Evolutionary conservation across 371 early-diverging fungal genomes (phyloP), one percentile per base, ranked within the genome.

Genomic region (Lichtheimia ornata): DNA sequence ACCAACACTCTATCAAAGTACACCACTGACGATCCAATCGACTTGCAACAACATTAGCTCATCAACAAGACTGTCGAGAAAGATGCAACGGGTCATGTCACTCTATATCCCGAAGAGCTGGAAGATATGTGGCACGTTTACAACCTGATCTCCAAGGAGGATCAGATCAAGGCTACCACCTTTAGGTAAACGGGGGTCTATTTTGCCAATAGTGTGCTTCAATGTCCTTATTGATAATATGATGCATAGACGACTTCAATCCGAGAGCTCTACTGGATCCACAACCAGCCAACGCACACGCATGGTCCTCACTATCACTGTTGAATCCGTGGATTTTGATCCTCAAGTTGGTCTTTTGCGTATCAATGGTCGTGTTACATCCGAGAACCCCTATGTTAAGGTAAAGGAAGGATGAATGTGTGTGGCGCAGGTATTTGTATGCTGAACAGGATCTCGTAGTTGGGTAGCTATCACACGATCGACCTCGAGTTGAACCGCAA

Each of bases 101-200:
- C 82, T 1, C 67, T 89, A 22, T 77, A 76, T 53, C 92, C 97
- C 6, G 97, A 97, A 69, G 96, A 97, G 66, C 70, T 87, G 50
- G 97, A 98, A 70, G 99, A 97, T 75, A 94, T 98, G 94, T 98
- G 99, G 97, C 95, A 96, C 73, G 86, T 93, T 28, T 98, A 97
- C 82, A 97, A 97, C 74, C 81, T 98, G 44, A 89, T 98, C 54
- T 76, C 85, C 14, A 83, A 85, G 61, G 94, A 92, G 50, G 99
- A 98, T 82, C 78, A 82, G 65, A 82, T 98, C 53, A 84, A 87
- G 66, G 93, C 94, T 9, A 85, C 91, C 3, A 95, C 97, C 9
- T 79, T 95, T 62, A 85, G 97, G 93, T 93, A 82, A 47, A 18
- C 22, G 0, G 35, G 35, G 35, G 35, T 43, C 50, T 17, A 41